Percentiles rank a stretch among this genome's conserved stretches.
Conservation (phyloP, 306 rosid genomes). For the Casuarina equisetifolia region DNA sequence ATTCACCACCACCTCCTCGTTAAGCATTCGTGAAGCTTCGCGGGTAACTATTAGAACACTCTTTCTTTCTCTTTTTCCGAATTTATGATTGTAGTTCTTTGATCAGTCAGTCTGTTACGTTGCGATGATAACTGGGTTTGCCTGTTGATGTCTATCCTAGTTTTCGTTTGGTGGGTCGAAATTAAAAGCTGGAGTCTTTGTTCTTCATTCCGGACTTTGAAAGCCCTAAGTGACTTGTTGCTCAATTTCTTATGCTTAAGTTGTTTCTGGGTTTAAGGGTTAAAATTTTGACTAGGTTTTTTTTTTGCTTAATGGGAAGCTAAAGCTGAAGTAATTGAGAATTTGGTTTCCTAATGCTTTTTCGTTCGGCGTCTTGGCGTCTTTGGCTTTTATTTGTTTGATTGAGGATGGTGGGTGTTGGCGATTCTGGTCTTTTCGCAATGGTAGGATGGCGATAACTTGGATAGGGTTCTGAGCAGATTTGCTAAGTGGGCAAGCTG, state of each 20-base stretch:
- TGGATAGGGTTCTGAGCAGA: background rate
- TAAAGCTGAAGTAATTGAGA: background rate
- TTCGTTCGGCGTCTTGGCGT: background rate
- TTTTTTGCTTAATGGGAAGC: background rate
- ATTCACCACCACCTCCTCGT: background rate
- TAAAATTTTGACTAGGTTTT: background rate
- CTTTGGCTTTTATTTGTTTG: background rate
- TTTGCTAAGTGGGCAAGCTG: background rate
- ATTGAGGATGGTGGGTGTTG: background rate
- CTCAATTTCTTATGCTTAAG: background rate
- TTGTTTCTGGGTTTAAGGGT: no score
- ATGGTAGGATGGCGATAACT: background rate
- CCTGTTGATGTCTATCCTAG: background rate
- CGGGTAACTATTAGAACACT: background rate
- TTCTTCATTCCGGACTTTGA: background rate
- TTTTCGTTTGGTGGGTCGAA: constrained; percentile 3
- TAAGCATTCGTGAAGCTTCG: background rate
- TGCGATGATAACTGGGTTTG: constrained; percentile 6
- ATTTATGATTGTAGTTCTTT: background rate
- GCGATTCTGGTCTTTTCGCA: background rate
- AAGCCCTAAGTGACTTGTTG: constrained; percentile 14
- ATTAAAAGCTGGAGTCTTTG: constrained; percentile 9
- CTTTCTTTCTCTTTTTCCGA: background rate
- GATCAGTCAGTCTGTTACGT: background rate
- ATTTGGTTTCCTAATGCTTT: background rate